phyloP scores from a whole-genome alignment of 345 rosid species.

The Carallia brachiata region DNA sequence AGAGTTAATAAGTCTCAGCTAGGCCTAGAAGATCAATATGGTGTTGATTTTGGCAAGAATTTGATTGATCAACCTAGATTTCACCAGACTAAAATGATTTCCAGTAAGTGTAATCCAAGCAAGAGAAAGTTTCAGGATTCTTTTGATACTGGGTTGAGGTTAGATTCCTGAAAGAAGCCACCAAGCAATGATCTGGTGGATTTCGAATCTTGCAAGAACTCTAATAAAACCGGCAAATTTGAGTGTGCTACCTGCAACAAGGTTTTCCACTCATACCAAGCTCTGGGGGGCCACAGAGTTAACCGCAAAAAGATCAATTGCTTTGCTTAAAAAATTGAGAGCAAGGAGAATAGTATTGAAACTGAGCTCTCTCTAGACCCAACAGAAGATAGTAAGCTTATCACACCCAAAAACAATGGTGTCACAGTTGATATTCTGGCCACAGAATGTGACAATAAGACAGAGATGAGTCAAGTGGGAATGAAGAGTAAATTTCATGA shows the following conservation, averaged over 20 bases:
- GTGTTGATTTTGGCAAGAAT: constrained; percentile 16
- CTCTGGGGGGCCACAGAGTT: constrained; percentile 86
- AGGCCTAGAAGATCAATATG: constrained; percentile 10
- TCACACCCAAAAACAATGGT: constrained; percentile 17
- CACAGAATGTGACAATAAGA: constrained; percentile 16
- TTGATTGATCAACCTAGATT: constrained; percentile 15
- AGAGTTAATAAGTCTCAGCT: constrained; percentile 9
- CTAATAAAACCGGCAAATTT: constrained; percentile 37
- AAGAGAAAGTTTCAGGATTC: constrained; percentile 25
- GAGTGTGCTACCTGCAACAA: constrained; percentile 71
- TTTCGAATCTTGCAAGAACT: constrained; percentile 21
- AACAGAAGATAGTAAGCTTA: constrained; percentile 16
- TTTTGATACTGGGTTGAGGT: constrained; percentile 25
- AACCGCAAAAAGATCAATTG: constrained; percentile 56
- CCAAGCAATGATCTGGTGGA: constrained; percentile 12
- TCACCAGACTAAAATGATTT: constrained; percentile 14
- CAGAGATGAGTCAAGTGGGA: constrained; percentile 20
- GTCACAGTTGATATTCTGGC: constrained; percentile 4
- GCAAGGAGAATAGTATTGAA: constrained; percentile 34
- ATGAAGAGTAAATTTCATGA: constrained; percentile 41
- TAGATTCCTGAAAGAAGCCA: constrained; percentile 22
- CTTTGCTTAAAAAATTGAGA: constrained; percentile 30
- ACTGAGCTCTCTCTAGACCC: constrained; percentile 25
- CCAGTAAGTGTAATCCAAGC: constrained; percentile 14
- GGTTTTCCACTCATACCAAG: constrained; percentile 72